These are phyloP conservation scores for Penicillium lagena DNA, from an alignment of 495 filamentous ascomycete genomes.

Conservation along the genomic window DNA sequence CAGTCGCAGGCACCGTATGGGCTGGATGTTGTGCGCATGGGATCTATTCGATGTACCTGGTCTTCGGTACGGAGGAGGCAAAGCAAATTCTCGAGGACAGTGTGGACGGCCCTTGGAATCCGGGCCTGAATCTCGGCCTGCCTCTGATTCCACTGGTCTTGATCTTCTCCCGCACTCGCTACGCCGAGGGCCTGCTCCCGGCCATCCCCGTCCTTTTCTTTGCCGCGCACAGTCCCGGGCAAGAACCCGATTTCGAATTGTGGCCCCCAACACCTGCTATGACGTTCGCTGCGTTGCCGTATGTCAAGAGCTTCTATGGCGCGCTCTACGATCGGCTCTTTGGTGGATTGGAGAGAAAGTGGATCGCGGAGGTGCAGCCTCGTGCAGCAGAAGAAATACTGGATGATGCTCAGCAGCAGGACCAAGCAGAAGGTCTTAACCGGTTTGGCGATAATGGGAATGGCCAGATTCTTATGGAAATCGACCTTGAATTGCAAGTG, in stretches of 20 bases:
- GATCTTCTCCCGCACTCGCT: slow-evolving; percentile 51
- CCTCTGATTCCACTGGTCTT: slow-evolving; percentile 57
- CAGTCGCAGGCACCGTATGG: slow-evolving; percentile 47
- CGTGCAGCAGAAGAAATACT: slow-evolving; percentile 46
- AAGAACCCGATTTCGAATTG: slow-evolving; percentile 36
- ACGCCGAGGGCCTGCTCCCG: slow-evolving; percentile 54
- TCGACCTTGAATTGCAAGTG: slow-evolving; percentile 36
- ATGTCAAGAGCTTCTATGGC: slow-evolving; percentile 60
- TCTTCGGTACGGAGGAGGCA: slow-evolving; percentile 59
- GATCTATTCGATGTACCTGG: slow-evolving; percentile 50
- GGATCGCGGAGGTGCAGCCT: slow-evolving; percentile 61
- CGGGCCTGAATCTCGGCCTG: slow-evolving; percentile 45
- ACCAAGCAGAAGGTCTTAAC: slow-evolving; percentile 33
- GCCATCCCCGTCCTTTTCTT: slow-evolving; percentile 59
- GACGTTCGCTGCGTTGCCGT: slow-evolving; percentile 62
- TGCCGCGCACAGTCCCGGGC: slow-evolving; percentile 38
- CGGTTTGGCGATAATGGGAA: slow-evolving; percentile 33
- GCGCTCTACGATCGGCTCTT: slow-evolving; percentile 60
- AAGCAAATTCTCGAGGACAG: slow-evolving; percentile 38
- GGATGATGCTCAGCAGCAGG: slow-evolving; percentile 38
- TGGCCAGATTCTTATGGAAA: slow-evolving; percentile 38
- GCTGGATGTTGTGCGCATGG: slow-evolving; percentile 54
- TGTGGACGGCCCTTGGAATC: slow-evolving; percentile 32
- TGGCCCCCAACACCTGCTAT: slow-evolving; percentile 77
- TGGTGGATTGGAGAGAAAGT: slow-evolving; percentile 53